Conservation (phyloP, 768 basidiomycete species). For the Boletus reticuloceps region DNA sequence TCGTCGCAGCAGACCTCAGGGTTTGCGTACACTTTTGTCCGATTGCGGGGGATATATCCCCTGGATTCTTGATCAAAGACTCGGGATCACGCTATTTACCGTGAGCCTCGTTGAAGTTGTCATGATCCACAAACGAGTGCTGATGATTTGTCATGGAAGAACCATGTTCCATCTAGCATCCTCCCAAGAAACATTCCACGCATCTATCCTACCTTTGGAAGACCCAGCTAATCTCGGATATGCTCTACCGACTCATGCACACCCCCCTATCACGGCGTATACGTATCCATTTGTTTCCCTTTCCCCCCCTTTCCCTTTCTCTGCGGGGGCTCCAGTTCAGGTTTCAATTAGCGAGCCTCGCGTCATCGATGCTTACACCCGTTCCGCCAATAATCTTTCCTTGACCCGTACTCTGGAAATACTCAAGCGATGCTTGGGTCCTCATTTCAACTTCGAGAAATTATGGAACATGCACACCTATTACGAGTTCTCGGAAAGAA, state of each 20-base stretch:
- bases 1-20: constrained; percentile 14
- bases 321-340: constrained; percentile 30
- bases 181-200: constrained; percentile 35
- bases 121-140: background rate
- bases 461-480: constrained; percentile 47
- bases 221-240: constrained; percentile 22
- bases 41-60: constrained; percentile 18
- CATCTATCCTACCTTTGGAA: constrained; percentile 26
- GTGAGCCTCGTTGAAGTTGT: constrained; percentile 14
- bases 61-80: constrained; percentile 28
- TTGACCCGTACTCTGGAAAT: constrained; percentile 39
- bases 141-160: constrained; percentile 17
- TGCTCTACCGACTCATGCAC: constrained; percentile 21
- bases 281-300: constrained; percentile 37
- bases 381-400: constrained; percentile 38
- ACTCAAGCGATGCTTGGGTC: constrained; percentile 37
- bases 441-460: constrained; percentile 43
- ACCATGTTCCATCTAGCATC: constrained; percentile 35
- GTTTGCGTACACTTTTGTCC: constrained; percentile 40
- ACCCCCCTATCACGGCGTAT: constrained; percentile 30
- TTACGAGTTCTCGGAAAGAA: constrained; percentile 42
- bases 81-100: constrained; percentile 23
- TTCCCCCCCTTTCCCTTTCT: constrained; percentile 38
- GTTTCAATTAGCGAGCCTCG: constrained; percentile 15
- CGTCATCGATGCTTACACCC: constrained; percentile 31